Conservation (phyloP, 192 early-diverging fungal species). For the Chytriomyces sp. region DNA sequence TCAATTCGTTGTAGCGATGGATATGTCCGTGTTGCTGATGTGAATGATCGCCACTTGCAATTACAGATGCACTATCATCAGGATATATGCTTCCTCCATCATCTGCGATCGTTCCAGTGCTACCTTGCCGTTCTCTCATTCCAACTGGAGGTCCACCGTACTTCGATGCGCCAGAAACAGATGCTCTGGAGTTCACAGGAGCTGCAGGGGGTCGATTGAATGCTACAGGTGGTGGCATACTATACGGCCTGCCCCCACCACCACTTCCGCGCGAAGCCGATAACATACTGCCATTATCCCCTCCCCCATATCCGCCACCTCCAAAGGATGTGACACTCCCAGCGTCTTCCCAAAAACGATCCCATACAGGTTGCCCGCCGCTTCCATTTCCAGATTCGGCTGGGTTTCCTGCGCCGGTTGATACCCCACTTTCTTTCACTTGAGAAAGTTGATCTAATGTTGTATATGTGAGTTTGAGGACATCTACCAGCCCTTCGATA, state of each 20-base stretch:
- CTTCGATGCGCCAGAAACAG: not conserved
- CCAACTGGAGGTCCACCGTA: not conserved
- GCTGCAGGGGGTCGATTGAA: not conserved
- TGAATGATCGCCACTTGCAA: not conserved
- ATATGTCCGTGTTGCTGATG: not conserved
- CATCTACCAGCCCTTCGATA: conserved; percentile 56
- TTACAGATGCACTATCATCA: conserved; percentile 17
- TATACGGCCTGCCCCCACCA: not conserved
- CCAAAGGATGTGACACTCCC: conserved; percentile 10
- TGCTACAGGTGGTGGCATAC: no score
- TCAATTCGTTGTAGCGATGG: not conserved
- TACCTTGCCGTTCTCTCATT: not conserved
- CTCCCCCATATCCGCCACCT: no score
- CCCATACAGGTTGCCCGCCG: conserved; percentile 47
- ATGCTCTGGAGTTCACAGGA: not conserved
- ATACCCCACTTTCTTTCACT: not conserved
- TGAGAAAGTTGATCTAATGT: conserved; percentile 35
- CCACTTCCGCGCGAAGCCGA: not conserved
- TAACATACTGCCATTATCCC: not conserved
- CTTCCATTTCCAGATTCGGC: not conserved
- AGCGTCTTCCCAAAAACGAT: conserved; percentile 50
- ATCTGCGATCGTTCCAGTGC: not conserved
- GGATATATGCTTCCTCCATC: conserved; percentile 13
- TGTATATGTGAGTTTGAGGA: conserved; percentile 58
- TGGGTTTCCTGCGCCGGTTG: not conserved